Evolutionary conservation across 2,329 filamentous ascomycete species (phyloP).

Genomic region (Cytospora paraplurivora): DNA sequence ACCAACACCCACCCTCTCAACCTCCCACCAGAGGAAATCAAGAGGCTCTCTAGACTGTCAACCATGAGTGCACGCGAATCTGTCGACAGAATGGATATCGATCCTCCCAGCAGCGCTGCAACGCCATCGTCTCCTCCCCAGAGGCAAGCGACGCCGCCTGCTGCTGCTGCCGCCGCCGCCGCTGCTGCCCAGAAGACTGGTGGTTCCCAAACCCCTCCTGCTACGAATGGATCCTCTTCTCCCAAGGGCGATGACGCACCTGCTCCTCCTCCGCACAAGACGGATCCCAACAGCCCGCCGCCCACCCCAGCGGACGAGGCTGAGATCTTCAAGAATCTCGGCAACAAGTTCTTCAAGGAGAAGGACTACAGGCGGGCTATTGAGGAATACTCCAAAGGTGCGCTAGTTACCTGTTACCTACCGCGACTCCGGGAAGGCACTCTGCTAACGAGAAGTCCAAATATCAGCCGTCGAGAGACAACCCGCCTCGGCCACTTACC

Average conservation of each 20-base stretch:
- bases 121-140: constrained; percentile 57
- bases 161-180: constrained; percentile 32
- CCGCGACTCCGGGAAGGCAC: constrained; percentile 19
- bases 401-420: constrained; percentile 11
- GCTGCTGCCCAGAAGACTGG: constrained; percentile 41
- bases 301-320: constrained; percentile 69
- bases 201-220: constrained; percentile 54
- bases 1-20: constrained; percentile 84
- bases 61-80: constrained; percentile 63
- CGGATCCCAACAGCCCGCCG: constrained; percentile 61
- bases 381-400: constrained; percentile 92
- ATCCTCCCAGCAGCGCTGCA: constrained; percentile 53
- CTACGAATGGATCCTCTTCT: constrained; percentile 50
- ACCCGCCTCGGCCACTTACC: constrained; percentile 83
- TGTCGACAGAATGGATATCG: constrained; percentile 66
- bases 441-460: constrained; percentile 19
- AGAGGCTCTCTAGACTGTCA: constrained; percentile 70
- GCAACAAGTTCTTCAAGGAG: constrained; percentile 97
- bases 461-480: constrained; percentile 81
- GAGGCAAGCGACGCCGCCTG: constrained; percentile 46
- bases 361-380: constrained; percentile 87
- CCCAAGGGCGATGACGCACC: constrained; percentile 56
- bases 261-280: constrained; percentile 71
- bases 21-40: constrained; percentile 84
- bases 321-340: constrained; percentile 86